Percentiles rank a stretch among this genome's conserved stretches.
These are phyloP conservation scores for Salvia miltiorrhiza DNA, from an alignment of 257 asterid genomes.

Conservation along the genomic window DNA sequence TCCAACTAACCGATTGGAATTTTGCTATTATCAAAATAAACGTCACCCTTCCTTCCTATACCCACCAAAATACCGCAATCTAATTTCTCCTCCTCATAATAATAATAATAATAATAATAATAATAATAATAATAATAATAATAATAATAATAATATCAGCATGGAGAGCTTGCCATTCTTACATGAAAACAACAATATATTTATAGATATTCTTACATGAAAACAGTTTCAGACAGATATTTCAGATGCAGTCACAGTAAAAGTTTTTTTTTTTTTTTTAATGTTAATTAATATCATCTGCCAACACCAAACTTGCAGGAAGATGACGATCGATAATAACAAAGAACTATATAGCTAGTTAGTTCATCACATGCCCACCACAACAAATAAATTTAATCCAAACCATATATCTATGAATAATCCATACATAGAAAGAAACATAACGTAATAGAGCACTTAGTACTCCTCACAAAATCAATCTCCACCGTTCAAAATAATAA, in stretches of 20 bases:
- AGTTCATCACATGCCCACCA: too few species aligned
- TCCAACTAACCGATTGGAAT: too few species aligned
- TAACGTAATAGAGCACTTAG: neutral
- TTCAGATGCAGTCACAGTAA: too few species aligned
- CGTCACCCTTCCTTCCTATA: too few species aligned
- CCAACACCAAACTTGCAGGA: neutral
- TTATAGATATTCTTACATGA: neutral
- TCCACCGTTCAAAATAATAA: neutral
- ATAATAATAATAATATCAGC: neutral
- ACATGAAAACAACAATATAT: too few species aligned
- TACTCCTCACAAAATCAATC: neutral
- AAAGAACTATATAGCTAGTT: neutral
- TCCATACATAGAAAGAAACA: neutral
- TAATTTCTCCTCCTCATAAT: too few species aligned
- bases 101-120: too few species aligned
- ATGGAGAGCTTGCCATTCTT: neutral
- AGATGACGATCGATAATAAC: slow-evolving; percentile 2
- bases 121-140: too few species aligned
- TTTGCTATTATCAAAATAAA: too few species aligned
- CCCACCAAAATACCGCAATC: too few species aligned
- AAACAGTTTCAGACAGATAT: slow-evolving; percentile 4
- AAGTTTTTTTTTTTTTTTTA: too few species aligned
- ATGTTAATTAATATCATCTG: neutral
- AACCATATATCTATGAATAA: neutral
- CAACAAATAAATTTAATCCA: too few species aligned